A percentile compares a stretch with the other conserved stretches of the same genome.
Conservation (phyloP, 2,329 filamentous ascomycete species). For the Pseudogymnoascus sp. region DNA sequence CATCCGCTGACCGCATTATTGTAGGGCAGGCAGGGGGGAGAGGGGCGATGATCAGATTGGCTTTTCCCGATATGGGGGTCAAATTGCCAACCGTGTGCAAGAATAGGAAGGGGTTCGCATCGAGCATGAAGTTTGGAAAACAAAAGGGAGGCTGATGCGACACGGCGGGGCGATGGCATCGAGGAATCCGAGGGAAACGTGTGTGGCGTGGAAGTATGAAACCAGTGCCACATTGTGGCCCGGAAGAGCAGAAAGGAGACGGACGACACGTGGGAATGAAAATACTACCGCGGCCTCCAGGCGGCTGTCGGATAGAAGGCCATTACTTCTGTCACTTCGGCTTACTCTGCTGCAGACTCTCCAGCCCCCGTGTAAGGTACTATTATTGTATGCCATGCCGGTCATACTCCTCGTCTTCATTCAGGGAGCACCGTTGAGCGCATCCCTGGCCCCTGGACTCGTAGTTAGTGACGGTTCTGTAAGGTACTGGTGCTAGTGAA, state of each 20-base stretch:
- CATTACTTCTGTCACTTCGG: neutral
- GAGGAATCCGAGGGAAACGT: neutral
- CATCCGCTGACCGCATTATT: conserved; percentile 3
- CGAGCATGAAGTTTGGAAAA: conserved; percentile 1
- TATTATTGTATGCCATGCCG: neutral
- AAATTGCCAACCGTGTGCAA: neutral
- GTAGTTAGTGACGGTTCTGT: neutral
- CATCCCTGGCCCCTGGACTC: neutral
- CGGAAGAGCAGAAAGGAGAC: neutral
- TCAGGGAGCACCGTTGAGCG: neutral
- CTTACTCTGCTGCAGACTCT: neutral
- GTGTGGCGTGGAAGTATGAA: conserved; percentile 6
- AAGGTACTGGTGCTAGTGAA: conserved; percentile 7
- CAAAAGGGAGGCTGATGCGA: conserved; percentile 8
- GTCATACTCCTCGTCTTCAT: neutral
- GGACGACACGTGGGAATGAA: neutral
- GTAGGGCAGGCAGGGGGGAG: conserved; percentile 3
- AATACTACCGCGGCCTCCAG: conserved; percentile 6
- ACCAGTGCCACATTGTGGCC: neutral
- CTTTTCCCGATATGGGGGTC: conserved; percentile 8
- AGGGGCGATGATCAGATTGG: conserved; percentile 8
- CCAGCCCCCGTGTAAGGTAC: neutral
- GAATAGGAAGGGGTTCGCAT: conserved; percentile 1
- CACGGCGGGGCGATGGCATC: neutral
- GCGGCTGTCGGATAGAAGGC: conserved; percentile 3